Percentiles rank a stretch among this genome's conserved stretches.
Conservation (phyloP, 179 eudicot genomes). For the Beta macrorhiza region DNA sequence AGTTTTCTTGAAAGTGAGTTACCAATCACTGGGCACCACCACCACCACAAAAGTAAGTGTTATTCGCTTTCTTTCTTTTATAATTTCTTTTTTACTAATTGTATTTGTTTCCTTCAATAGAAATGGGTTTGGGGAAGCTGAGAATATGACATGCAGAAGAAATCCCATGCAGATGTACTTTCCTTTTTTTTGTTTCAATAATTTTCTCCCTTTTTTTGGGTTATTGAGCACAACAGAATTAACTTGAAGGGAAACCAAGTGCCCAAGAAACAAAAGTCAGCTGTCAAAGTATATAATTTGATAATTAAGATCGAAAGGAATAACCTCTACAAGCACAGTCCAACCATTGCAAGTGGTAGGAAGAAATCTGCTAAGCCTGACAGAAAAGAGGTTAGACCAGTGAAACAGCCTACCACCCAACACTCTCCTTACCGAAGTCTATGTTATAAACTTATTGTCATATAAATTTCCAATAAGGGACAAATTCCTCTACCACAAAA, state of each 20-base stretch:
- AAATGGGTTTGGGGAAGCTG: neutral
- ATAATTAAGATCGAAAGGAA: neutral
- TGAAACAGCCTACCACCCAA: too few species aligned
- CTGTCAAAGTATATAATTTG: neutral
- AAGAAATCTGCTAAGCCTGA: neutral
- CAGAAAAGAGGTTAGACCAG: neutral
- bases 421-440: neutral
- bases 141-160: neutral
- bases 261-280: neutral
- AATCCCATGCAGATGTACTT: neutral
- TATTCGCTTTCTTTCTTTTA: neutral
- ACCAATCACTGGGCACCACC: conserved; percentile 68
- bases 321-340: neutral
- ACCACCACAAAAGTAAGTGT: conserved; percentile 21
- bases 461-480: neutral
- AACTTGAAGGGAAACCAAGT: neutral
- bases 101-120: neutral
- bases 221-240: neutral
- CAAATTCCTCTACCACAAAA: neutral
- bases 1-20: conserved; percentile 89
- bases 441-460: neutral
- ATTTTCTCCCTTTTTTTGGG: neutral
- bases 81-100: neutral
- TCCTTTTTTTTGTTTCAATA: neutral
- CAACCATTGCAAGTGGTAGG: neutral